Conservation (phyloP, 768 basidiomycete species). For the Tulasnella sp. region DNA sequence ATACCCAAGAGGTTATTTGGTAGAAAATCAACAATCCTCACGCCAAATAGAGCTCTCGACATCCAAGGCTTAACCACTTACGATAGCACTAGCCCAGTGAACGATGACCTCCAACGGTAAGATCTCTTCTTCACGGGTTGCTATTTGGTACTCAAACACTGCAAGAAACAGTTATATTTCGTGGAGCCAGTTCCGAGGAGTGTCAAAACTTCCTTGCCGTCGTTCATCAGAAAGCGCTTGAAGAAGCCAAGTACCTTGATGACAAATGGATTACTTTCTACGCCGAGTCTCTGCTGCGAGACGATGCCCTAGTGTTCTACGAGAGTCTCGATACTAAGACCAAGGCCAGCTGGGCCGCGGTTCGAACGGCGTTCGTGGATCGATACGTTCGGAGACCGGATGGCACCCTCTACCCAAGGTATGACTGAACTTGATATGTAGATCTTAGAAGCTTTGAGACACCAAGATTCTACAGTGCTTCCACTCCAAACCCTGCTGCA, state of each 20-base stretch:
- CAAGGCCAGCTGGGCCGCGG: neutral
- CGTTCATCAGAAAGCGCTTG: neutral
- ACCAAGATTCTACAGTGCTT: neutral
- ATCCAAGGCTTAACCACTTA: neutral
- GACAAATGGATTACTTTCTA: neutral
- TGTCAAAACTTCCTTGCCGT: neutral
- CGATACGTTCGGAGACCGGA: neutral
- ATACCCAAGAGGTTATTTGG: too few species aligned
- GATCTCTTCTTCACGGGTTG: neutral
- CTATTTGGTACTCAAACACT: neutral
- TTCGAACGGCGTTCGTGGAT: neutral
- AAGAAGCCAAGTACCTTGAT: neutral
- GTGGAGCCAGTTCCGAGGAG: neutral
- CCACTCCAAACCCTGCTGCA: neutral
- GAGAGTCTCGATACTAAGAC: neutral
- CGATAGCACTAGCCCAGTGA: neutral
- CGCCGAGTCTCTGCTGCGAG: neutral
- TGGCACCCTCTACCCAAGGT: neutral
- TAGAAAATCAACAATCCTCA: neutral
- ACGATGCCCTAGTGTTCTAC: neutral
- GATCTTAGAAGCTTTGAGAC: neutral
- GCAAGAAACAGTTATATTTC: neutral
- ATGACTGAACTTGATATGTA: neutral
- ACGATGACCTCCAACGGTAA: neutral
- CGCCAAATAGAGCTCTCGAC: neutral